Base-by-base conservation (phyloP, 345 rosid genomes). In the Xanthoceras sorbifolium region DNA sequence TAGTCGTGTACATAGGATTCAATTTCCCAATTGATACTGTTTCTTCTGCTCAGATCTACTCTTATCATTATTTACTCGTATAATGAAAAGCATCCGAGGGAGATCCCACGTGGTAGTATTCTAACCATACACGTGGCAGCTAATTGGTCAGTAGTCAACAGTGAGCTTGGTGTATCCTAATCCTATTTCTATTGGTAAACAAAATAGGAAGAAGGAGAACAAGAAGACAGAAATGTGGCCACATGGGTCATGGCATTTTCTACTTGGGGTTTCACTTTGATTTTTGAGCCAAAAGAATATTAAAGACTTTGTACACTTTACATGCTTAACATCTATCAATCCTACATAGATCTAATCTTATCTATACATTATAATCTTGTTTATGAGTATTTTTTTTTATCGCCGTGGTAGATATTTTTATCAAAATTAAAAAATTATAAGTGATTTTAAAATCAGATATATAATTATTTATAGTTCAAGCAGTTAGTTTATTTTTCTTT, bases 191-290 rank as follows among this genome's bases (percentile, higher is more conserved):
- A n/a, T n/a, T 54, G 42, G 76, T 34, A 8, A 23, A 29, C 64
- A 71, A 8, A 4, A 11, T 23, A n/a, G 20, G 48, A 76, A 76
- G 72, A n/a, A n/a, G n/a, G n/a, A n/a, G n/a, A n/a, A n/a, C n/a
- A n/a, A n/a, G n/a, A 61, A 29, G 82, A 84, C 84, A n/a, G 79
- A 81, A 25, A 18, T 50, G 76, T 28, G 34, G 67, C 76, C 83
- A 77, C 81, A 71, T 84, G 83, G 79, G 72, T 18, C 18, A 28
- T 46, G 32, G 29, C 68, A 60, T 17, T 74, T 67, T 31, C 68
- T 48, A 38, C 32, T 75, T 64, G 59, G 46, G 1, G 50, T 50
- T 42, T 64, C 50, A 32, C 52, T n/a, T 77, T 60, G 74, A 57
- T 42, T 14, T 57, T 12, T 20, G 82, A 67, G 77, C 77, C 81